Evolutionary conservation across 78 protist genomes (phyloP).

Genomic region (Pigoraptor vietnamica): DNA sequence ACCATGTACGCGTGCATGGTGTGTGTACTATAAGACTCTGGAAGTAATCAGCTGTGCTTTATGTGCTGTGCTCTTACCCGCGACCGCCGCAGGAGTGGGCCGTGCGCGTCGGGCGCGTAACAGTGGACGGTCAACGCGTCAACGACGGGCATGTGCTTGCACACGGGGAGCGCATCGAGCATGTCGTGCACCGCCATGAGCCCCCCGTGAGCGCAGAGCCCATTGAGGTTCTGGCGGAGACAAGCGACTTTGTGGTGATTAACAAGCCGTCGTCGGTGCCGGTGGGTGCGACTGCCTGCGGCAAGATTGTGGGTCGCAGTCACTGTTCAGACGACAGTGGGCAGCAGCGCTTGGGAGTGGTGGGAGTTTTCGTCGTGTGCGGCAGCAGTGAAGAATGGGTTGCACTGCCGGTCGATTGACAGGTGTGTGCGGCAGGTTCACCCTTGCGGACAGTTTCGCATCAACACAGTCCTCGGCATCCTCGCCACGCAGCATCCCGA

Average conservation of each 20-base stretch:
- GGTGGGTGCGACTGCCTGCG: conserved; percentile 28
- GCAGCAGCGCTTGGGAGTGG: neutral
- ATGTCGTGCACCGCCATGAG: conserved; percentile 80
- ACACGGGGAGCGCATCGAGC: conserved; percentile 37
- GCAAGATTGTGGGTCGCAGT: neutral
- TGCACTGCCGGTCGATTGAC: no score
- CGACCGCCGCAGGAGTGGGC: conserved; percentile 10
- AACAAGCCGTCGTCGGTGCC: conserved; percentile 75
- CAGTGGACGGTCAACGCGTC: conserved; percentile 15
- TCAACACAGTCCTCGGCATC: no score
- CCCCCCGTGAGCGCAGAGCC: conserved; percentile 52
- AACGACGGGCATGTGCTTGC: neutral
- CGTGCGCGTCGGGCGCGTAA: conserved; percentile 43
- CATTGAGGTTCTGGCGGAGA: conserved; percentile 13
- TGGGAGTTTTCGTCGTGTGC: no score
- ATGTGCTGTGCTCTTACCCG: neutral
- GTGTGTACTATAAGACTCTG: neutral
- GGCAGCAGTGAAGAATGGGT: no score
- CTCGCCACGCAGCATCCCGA: no score
- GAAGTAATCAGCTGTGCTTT: neutral
- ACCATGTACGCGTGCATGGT: neutral
- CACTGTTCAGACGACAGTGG: neutral
- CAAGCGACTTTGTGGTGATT: conserved; percentile 66
- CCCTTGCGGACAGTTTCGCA: no score
- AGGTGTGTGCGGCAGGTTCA: no score